Evolutionary conservation across 2,329 filamentous ascomycete genomes (phyloP).

Genomic region (Colletotrichum sp.): DNA sequence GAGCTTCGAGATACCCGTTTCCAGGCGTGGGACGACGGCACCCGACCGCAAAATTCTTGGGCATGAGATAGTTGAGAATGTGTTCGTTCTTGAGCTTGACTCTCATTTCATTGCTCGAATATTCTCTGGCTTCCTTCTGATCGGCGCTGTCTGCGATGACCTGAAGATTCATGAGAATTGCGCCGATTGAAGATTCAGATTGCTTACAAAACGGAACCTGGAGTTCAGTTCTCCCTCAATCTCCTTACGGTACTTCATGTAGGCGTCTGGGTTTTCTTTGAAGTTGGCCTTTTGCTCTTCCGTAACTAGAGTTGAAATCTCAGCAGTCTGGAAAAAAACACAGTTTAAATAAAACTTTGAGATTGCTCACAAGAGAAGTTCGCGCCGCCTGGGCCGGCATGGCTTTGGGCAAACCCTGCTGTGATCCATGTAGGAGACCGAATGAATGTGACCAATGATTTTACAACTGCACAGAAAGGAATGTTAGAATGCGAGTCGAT

Average conservation of each 20-base stretch:
- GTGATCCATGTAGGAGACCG: not conserved
- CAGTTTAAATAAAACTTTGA: not conserved
- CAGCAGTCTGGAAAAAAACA: not conserved
- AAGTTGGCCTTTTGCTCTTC: not conserved
- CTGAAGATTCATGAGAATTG: not conserved
- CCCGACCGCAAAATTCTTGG: not conserved
- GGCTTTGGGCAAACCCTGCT: not conserved
- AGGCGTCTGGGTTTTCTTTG: not conserved
- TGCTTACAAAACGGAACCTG: not conserved
- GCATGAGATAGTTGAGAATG: not conserved
- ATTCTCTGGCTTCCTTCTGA: not conserved
- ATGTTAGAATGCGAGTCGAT: not conserved
- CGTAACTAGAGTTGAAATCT: not conserved
- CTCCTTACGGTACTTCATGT: not conserved
- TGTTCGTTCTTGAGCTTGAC: not conserved
- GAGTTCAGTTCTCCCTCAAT: not conserved
- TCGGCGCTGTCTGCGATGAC: not conserved
- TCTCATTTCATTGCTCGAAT: not conserved
- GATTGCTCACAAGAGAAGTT: not conserved
- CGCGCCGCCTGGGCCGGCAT: not conserved
- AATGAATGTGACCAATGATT: not conserved
- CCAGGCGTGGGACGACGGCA: not conserved
- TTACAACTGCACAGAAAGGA: not conserved
- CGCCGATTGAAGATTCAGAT: not conserved
- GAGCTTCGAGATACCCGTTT: not conserved